Evolutionary conservation across 306 rosid species (phyloP), one percentile per base, ranked within the genome.

Genomic region (Ochetophila trinervis): DNA sequence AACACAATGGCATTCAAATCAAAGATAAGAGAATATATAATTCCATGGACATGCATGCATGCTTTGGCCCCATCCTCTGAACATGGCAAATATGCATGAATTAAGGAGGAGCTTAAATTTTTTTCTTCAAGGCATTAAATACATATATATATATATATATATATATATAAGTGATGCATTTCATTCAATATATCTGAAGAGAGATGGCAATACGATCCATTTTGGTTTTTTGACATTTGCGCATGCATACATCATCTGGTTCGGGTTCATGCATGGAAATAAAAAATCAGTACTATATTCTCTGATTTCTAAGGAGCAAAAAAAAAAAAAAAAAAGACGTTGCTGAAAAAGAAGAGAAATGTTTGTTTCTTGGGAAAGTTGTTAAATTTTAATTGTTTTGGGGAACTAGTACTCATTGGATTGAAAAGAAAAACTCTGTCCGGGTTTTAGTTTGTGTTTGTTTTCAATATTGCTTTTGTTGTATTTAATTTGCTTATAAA

Each of bases 311-410:
- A 22, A 56, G 13, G 23, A 35, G 71, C 27, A 57, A 62, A 37
- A 12, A 5, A 10, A 36, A 36, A n/a, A n/a, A n/a, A n/a, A n/a
- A n/a, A n/a, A n/a, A 40, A 8, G 45, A n/a, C 21, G 13, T 57
- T 57, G 23, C 59, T 18, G 70, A 40, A 63, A 49, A 63, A 32
- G 52, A 35, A 24, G 71, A 42, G 15, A 63, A 16, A 32, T 57
- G 45, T 32, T 45, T 20, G 53, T 57, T 54, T 7, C 52, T 40
- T 40, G 45, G 12, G 45, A 40, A 40, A 40, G 52, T 70, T 60
- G 30, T 52, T 68, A 30, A 71, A 42, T 14, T 45, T 17, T 50
- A 62, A 42, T 42, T 62, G 36, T 45, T 56, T 56, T 21, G n/a
- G n/a, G n/a, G n/a, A n/a, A n/a, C 19, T 49, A 48, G 34, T 47